phyloP scores from a whole-genome alignment of 768 basidiomycete genomes.

The Lentinula sp. region DNA sequence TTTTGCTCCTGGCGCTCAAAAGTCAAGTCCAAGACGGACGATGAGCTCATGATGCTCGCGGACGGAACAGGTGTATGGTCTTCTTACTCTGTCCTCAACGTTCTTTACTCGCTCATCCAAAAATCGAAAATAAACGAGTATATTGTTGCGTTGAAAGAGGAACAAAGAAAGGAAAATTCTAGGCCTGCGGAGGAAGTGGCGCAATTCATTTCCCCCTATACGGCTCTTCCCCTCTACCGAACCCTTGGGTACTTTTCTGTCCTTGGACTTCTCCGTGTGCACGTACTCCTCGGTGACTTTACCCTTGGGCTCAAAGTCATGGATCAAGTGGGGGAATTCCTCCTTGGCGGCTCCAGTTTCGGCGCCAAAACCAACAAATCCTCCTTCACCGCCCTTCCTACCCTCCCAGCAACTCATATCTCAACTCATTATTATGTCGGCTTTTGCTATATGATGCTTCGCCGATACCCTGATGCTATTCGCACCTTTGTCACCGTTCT shows the following conservation, averaged over 20 bases:
- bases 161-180: constrained; percentile 18
- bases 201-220: constrained; percentile 46
- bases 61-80: constrained; percentile 88
- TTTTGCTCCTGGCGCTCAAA: constrained; percentile 92
- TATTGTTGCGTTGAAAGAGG: constrained; percentile 74
- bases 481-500: constrained; percentile 88
- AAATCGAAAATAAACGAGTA: constrained; percentile 95
- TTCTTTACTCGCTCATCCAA: constrained; percentile 97
- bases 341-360: not conserved
- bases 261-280: constrained; percentile 91
- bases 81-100: constrained; percentile 96
- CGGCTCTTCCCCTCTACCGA: constrained; percentile 82
- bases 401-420: constrained; percentile 95
- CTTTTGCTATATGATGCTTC: constrained; percentile 93
- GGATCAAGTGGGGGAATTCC: constrained; percentile 70
- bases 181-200: constrained; percentile 79
- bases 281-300: constrained; percentile 93
- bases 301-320: constrained; percentile 92
- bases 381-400: constrained; percentile 48
- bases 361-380: constrained; percentile 5
- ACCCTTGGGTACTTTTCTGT: constrained; percentile 97
- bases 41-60: constrained; percentile 78
- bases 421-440: constrained; percentile 94
- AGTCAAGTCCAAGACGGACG: constrained; percentile 79
- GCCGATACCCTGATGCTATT: constrained; percentile 93